phyloP scores from a whole-genome alignment of 2,329 filamentous ascomycete species.

The Gaeumannomyces tritici region DNA sequence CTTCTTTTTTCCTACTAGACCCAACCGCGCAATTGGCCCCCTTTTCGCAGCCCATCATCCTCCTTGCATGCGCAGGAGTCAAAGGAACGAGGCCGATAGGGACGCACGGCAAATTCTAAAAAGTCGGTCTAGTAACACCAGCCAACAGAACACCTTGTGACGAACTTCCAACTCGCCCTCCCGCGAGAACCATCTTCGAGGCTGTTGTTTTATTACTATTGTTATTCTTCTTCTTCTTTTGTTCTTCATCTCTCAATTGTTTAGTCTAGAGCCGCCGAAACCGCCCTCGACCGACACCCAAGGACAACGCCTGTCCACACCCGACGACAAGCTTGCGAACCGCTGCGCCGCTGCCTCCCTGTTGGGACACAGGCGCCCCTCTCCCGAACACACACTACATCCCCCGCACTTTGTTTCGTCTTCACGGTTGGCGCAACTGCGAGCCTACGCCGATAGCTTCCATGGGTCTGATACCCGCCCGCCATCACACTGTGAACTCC shows the following conservation, averaged over 20 bases:
- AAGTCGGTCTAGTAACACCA: neutral
- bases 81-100: neutral
- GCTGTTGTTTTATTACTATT: neutral
- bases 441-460: constrained; percentile 23
- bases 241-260: neutral
- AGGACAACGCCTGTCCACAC: neutral
- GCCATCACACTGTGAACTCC: constrained; percentile 30
- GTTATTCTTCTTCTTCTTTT: no score
- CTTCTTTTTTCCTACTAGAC: constrained; percentile 4
- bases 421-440: neutral
- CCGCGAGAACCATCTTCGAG: neutral
- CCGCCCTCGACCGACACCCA: neutral
- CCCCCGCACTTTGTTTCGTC: neutral
- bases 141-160: neutral
- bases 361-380: neutral
- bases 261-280: neutral
- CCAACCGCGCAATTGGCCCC: constrained; percentile 8
- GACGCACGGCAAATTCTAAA: neutral
- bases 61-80: constrained; percentile 9
- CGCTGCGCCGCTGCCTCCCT: neutral
- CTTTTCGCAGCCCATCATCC: constrained; percentile 7
- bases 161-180: neutral
- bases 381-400: neutral
- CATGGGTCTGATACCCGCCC: constrained; percentile 39
- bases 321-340: neutral